Base-by-base conservation (phyloP, 1,284 basidiomycete genomes). In the Termitomyces sp. region DNA sequence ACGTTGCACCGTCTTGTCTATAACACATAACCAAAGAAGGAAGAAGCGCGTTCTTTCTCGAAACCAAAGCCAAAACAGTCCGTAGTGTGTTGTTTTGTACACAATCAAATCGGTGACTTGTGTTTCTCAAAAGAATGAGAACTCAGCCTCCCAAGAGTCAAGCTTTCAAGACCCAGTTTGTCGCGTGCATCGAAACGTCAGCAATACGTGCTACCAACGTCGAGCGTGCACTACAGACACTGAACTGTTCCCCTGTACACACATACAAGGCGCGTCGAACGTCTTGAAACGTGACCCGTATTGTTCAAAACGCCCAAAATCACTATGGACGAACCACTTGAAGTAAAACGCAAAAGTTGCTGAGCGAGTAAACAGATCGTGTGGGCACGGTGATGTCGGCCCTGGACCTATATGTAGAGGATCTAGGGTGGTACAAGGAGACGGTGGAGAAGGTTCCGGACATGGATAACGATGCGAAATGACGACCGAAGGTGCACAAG, bases 391-490 rank as follows among this genome's bases (percentile, higher is more conserved):
- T 60, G 88, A 87, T 60, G 76, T 87, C 16, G 86, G 87, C 1
- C 66, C 78, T 7, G 90, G 89, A 0, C 87, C 87, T 5, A 61
- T 86, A 4, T 89, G 68, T 79, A 39, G 86, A 91, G 62, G 90
- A 93, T 60, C 67, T 86, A 47, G 80, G 78, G 0, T 92, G 85
- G 80, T 89, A 76, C 65, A 89, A 87, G 62, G 89, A 91, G 63
- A 74, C 78, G 14, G 55, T 64, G 34, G 47, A 58, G 14, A 57
- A 57, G 0, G 65, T 63, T 0, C 59, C 62, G 6, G 66, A 70
- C 31, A 58, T 68, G 16, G 71, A 71, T 53, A 60, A 59, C 7
- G 83, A 85, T 58, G 68, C 65, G 11, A 69, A 64, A 39, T 72
- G 79, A 24, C 72, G 84, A 52, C 86, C 85, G 2, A 74, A 72